phyloP scores from a whole-genome alignment of 257 asterid species.

The Linderniella brevidens region DNA sequence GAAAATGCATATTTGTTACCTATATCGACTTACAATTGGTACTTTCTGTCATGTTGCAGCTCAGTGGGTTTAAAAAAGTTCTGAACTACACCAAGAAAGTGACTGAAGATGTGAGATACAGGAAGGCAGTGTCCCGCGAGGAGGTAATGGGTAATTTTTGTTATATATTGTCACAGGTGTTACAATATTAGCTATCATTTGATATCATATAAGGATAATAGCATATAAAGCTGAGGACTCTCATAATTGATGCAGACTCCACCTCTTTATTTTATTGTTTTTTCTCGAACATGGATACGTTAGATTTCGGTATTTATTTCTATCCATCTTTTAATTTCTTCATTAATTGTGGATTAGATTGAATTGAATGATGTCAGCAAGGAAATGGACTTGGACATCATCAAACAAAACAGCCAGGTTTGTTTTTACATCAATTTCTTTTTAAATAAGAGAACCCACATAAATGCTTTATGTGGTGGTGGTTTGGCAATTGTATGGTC shows the following conservation, averaged over 20 bases:
- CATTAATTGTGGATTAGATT: constrained; percentile 31
- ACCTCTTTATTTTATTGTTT: too few species aligned
- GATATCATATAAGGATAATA: too few species aligned
- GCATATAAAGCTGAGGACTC: too few species aligned
- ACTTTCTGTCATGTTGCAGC: constrained; percentile 30
- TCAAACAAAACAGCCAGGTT: constrained; percentile 87
- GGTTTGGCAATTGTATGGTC: constrained; percentile 1
- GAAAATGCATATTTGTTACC: too few species aligned
- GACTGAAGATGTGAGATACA: constrained; percentile 75
- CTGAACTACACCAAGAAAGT: constrained; percentile 84
- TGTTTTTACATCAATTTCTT: constrained; percentile 7
- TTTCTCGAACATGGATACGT: too few species aligned
- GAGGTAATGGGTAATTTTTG: constrained; percentile 37
- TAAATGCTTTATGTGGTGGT: neutral
- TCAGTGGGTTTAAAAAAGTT: constrained; percentile 98
- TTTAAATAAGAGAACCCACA: constrained; percentile 3
- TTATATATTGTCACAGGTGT: too few species aligned
- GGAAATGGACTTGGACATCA: constrained; percentile 99
- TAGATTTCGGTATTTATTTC: neutral
- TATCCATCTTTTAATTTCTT: too few species aligned
- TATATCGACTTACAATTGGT: too few species aligned
- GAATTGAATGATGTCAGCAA: constrained; percentile 98
- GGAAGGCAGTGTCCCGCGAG: constrained; percentile 81
- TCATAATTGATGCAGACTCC: too few species aligned
- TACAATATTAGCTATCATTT: too few species aligned